These are phyloP conservation scores for Neonectria sp. DNA, from an alignment of 2,329 filamentous ascomycete species.

Conservation along the genomic window DNA sequence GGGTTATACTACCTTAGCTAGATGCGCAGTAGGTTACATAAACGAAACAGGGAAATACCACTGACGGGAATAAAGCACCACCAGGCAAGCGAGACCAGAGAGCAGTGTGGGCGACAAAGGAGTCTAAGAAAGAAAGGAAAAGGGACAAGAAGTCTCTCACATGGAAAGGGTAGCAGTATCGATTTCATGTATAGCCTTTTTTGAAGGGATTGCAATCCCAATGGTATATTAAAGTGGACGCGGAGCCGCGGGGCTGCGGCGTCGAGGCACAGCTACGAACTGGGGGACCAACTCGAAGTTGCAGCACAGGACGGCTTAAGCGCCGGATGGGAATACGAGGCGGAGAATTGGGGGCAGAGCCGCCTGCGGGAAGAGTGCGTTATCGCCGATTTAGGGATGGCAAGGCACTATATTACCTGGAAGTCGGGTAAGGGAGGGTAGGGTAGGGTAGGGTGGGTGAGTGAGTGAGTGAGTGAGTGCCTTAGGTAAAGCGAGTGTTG, in stretches of 20 bases:
- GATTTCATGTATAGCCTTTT: no score
- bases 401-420: neutral
- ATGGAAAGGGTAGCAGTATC: no score
- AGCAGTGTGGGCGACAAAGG: no score
- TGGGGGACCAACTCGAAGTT: neutral
- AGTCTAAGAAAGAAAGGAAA: no score
- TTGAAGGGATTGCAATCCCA: slow-evolving; percentile 4
- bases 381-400: neutral
- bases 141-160: no score
- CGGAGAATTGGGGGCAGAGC: slow-evolving; percentile 4
- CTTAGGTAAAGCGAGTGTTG: neutral
- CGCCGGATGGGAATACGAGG: neutral
- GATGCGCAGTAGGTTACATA: neutral
- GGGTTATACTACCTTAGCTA: no score
- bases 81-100: no score
- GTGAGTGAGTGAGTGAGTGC: neutral
- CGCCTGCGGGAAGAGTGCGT: neutral
- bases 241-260: slow-evolving; percentile 10
- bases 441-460: no score
- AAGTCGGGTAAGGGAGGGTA: no score
- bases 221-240: slow-evolving; percentile 13
- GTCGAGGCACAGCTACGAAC: slow-evolving; percentile 15
- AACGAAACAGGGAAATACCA: neutral
- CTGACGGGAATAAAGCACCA: no score
- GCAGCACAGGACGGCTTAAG: neutral